Evolutionary conservation across 345 rosid genomes (phyloP).

Genomic region (Sapria himalayana): DNA sequence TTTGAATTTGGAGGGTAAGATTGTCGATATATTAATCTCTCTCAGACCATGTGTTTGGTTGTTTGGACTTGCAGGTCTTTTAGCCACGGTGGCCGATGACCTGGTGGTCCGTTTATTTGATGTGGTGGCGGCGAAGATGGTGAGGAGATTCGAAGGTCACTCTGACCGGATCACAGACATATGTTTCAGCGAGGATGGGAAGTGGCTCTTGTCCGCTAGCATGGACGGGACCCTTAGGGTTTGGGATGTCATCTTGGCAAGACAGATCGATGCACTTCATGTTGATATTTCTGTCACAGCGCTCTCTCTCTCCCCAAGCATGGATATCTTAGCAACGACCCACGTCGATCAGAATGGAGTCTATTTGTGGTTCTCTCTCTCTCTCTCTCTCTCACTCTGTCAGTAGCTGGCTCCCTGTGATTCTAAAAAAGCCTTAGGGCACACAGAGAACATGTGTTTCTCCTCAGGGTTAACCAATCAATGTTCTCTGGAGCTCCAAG

Average conservation of each 20-base stretch:
- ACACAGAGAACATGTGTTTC: no score
- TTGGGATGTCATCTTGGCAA: slow-evolving; percentile 82
- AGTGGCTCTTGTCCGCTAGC: slow-evolving; percentile 87
- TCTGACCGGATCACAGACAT: slow-evolving; percentile 68
- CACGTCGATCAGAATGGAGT: slow-evolving; percentile 91
- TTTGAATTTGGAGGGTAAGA: no score
- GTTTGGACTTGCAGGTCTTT: slow-evolving; percentile 59
- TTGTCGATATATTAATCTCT: no score
- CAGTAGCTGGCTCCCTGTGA: no score
- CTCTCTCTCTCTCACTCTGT: no score
- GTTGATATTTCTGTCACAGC: slow-evolving; percentile 73
- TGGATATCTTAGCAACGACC: slow-evolving; percentile 81
- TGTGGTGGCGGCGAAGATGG: slow-evolving; percentile 58
- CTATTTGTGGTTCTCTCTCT: slow-evolving; percentile 87
- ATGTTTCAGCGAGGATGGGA: slow-evolving; percentile 91
- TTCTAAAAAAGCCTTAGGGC: no score
- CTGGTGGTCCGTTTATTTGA: slow-evolving; percentile 55
- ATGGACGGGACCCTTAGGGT: slow-evolving; percentile 91
- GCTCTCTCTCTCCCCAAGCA: slow-evolving; percentile 78
- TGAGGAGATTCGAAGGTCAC: slow-evolving; percentile 91
- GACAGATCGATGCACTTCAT: slow-evolving; percentile 73
- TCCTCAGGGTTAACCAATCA: slow-evolving; percentile 57
- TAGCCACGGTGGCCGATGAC: slow-evolving; percentile 85
- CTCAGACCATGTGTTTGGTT: no score
- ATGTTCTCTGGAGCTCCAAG: slow-evolving; percentile 59